A percentile compares a stretch with the other conserved stretches of the same genome.
Conservation (phyloP, 495 filamentous ascomycete genomes). For the Viridothelium virens region DNA sequence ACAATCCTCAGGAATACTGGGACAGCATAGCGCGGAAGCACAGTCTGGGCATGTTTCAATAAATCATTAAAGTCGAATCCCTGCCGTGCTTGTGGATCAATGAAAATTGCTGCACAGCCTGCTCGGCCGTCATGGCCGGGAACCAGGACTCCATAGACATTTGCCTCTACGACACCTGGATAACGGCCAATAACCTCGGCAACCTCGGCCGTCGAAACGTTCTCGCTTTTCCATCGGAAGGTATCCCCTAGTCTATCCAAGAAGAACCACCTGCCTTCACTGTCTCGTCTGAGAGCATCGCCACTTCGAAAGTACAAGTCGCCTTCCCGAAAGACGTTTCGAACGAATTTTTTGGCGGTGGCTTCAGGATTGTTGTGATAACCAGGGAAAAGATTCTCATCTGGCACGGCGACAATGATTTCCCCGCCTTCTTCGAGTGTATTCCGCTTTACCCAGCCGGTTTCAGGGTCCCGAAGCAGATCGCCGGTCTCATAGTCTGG, state of each 20-base stretch:
- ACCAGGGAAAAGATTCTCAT: conserved; percentile 48
- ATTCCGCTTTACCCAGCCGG: conserved; percentile 56
- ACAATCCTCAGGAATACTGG: conserved; percentile 66
- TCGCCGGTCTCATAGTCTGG: conserved; percentile 61
- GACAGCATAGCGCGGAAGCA: conserved; percentile 67
- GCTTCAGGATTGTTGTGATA: conserved; percentile 63
- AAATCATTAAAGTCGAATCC: conserved; percentile 31
- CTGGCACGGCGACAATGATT: conserved; percentile 60
- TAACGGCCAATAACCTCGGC: conserved; percentile 31
- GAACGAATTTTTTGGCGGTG: conserved; percentile 59
- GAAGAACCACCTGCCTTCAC: conserved; percentile 72
- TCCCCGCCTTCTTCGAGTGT: conserved; percentile 65
- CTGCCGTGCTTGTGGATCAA: conserved; percentile 22
- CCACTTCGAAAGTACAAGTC: conserved; percentile 73
- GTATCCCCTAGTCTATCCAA: conserved; percentile 81
- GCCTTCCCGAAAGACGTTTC: conserved; percentile 63
- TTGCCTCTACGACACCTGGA: conserved; percentile 32
- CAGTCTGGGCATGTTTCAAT: conserved; percentile 41
- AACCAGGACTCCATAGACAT: conserved; percentile 34
- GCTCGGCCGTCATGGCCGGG: conserved; percentile 60
- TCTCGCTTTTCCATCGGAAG: conserved; percentile 93
- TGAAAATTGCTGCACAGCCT: conserved; percentile 46
- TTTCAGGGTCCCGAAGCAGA: conserved; percentile 54
- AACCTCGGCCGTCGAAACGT: conserved; percentile 36
- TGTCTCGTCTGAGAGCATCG: conserved; percentile 58